Conservation (phyloP, 345 rosid genomes). For the Streptanthus diversifolius region DNA sequence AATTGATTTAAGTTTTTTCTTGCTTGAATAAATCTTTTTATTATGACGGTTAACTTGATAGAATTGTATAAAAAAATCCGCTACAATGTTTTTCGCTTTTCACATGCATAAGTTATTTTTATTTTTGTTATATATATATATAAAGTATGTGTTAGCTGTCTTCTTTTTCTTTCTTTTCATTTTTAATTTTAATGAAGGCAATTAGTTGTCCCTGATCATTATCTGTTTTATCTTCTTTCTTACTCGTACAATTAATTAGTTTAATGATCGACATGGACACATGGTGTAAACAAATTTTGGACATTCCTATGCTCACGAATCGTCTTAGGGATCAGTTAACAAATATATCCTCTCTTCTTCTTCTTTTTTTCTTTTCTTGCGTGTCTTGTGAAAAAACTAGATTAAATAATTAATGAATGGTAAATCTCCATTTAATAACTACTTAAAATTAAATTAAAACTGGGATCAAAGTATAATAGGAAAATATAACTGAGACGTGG, state of each 20-base stretch:
- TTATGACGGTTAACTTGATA: too few relatives aligned
- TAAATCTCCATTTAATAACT: neutral
- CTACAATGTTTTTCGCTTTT: too few relatives aligned
- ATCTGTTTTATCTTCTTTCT: neutral
- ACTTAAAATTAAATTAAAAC: neutral
- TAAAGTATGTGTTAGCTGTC: conserved; percentile 2
- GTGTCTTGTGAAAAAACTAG: neutral
- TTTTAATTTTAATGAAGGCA: neutral
- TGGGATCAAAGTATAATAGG: neutral
- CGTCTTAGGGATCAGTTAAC: conserved; percentile 31
- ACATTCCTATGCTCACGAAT: conserved; percentile 20
- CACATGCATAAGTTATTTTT: too few relatives aligned
- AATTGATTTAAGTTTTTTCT: too few relatives aligned
- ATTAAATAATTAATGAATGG: neutral
- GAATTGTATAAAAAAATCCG: too few relatives aligned
- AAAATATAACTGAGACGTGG: neutral
- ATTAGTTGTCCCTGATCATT: conserved; percentile 20
- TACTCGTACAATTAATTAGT: neutral
- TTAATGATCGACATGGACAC: conserved; percentile 10
- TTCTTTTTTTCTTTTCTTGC: neutral
- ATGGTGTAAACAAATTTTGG: conserved; percentile 19
- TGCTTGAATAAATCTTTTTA: too few relatives aligned
- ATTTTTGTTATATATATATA: too few relatives aligned
- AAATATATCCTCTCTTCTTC: neutral
- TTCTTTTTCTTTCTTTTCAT: neutral